Percentiles rank a stretch among this genome's conserved stretches.
Evolutionary conservation across 2,329 filamentous ascomycete genomes (phyloP).

Genomic region (Alternaria rosae): DNA sequence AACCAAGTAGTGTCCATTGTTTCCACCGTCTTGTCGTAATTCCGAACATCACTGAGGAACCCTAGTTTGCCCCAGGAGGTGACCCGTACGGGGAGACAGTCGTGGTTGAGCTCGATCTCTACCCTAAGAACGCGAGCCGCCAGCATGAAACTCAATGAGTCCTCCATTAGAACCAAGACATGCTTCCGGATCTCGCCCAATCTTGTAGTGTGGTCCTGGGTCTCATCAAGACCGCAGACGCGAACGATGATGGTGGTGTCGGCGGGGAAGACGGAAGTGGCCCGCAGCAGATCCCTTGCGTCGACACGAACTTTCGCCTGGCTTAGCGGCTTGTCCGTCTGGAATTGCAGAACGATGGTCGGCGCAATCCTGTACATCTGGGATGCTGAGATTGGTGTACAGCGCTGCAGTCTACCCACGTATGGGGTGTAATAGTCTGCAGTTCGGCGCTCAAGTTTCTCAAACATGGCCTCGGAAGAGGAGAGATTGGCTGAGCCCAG

Average conservation of each 20-base stretch:
- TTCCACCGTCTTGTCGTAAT: rapidly evolving
- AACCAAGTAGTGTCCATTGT: neutral
- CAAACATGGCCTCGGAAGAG: neutral
- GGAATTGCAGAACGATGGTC: neutral
- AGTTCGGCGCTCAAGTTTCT: neutral
- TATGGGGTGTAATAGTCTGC: rapidly evolving
- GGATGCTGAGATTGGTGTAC: neutral
- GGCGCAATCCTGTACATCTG: neutral
- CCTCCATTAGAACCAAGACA: neutral
- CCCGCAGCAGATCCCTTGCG: neutral
- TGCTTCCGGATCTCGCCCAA: neutral
- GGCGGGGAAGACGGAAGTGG: neutral
- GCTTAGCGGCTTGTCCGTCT: rapidly evolving
- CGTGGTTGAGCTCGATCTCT: neutral
- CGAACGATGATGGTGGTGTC: neutral
- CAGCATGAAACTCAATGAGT: neutral
- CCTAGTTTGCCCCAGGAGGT: neutral
- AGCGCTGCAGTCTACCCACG: neutral
- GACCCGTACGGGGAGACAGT: neutral
- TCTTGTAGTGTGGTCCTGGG: neutral
- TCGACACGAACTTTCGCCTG: neutral
- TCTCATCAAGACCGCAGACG: neutral
- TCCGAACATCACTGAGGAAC: neutral
- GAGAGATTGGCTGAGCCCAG: rapidly evolving
- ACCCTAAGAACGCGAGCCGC: neutral